Evolutionary conservation across 495 filamentous ascomycete species (phyloP).

Genomic region (Glonium stellatum): DNA sequence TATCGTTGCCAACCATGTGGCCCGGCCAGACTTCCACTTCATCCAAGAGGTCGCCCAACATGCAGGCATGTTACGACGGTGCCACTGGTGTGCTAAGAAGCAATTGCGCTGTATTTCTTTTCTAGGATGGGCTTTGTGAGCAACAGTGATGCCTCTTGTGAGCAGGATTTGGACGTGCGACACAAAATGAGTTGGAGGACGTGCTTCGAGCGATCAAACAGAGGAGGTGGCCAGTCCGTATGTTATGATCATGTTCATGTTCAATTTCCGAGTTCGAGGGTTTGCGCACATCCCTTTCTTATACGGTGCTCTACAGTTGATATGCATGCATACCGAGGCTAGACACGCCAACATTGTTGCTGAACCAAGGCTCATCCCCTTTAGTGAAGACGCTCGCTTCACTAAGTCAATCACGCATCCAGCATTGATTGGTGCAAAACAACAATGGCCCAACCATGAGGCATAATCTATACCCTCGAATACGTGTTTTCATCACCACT

Average conservation of each 20-base stretch:
- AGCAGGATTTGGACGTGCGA: conserved; percentile 50
- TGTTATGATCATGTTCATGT: conserved; percentile 17
- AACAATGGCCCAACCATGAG: conserved; percentile 42
- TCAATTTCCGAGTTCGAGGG: not conserved
- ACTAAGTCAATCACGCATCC: conserved; percentile 44
- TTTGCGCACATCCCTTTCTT: too few relatives aligned
- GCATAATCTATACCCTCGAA: conserved; percentile 50
- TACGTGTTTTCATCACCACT: conserved; percentile 50
- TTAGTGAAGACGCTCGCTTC: conserved; percentile 53
- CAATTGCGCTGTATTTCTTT: conserved; percentile 50
- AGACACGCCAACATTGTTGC: not conserved
- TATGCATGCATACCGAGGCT: not conserved
- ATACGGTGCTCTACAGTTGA: not conserved
- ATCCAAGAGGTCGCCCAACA: conserved; percentile 49
- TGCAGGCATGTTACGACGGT: conserved; percentile 49
- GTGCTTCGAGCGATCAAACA: conserved; percentile 46
- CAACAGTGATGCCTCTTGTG: conserved; percentile 52
- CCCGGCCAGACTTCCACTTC: conserved; percentile 56
- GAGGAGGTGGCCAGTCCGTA: conserved; percentile 50
- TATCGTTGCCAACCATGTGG: conserved; percentile 51
- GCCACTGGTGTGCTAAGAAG: conserved; percentile 53
- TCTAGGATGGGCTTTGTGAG: conserved; percentile 54
- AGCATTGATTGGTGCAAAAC: conserved; percentile 44
- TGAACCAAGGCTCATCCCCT: conserved; percentile 50
- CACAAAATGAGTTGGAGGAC: conserved; percentile 45